These are phyloP conservation scores for Diaporthe australafricana DNA, from an alignment of 2,329 filamentous ascomycete genomes.

Conservation along the genomic window DNA sequence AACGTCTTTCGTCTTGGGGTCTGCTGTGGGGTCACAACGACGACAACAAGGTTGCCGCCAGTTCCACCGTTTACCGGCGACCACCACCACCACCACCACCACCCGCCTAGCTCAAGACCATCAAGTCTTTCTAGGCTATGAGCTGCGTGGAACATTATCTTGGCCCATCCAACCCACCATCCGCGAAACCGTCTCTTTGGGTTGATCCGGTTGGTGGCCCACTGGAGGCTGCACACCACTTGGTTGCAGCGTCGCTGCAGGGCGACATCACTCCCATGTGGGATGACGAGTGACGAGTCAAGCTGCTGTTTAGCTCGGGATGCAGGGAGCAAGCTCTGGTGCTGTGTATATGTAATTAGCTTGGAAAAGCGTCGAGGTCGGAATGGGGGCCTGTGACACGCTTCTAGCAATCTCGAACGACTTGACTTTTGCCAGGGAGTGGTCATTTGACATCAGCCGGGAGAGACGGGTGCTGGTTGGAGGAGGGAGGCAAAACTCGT, in stretches of 20 bases:
- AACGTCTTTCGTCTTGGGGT: background rate
- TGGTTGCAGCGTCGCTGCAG: constrained; percentile 21
- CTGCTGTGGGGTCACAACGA: background rate
- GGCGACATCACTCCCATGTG: constrained; percentile 30
- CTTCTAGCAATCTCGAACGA: background rate
- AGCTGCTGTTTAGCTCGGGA: constrained; percentile 21
- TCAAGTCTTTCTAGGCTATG: background rate
- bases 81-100: constrained; percentile 23
- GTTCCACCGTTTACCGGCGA: constrained; percentile 14
- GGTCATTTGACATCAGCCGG: constrained; percentile 12
- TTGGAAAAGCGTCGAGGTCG: background rate
- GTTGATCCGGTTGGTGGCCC: constrained; percentile 27
- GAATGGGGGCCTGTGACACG: constrained; percentile 16
- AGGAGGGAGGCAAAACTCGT: background rate
- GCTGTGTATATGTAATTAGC: constrained; percentile 12
- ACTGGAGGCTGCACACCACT: constrained; percentile 25
- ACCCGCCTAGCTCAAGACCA: background rate
- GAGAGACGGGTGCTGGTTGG: background rate
- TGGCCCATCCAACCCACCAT: constrained; percentile 16
- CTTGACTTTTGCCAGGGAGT: background rate
- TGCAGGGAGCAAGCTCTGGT: background rate
- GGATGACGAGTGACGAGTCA: constrained; percentile 32
- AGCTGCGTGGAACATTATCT: background rate
- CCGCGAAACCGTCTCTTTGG: background rate
- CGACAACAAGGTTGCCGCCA: constrained; percentile 24